Percentiles rank a stretch among this genome's conserved stretches.
These are phyloP conservation scores for Syzygium syzygioides DNA, from an alignment of 441 rosid species.

Conservation along the genomic window DNA sequence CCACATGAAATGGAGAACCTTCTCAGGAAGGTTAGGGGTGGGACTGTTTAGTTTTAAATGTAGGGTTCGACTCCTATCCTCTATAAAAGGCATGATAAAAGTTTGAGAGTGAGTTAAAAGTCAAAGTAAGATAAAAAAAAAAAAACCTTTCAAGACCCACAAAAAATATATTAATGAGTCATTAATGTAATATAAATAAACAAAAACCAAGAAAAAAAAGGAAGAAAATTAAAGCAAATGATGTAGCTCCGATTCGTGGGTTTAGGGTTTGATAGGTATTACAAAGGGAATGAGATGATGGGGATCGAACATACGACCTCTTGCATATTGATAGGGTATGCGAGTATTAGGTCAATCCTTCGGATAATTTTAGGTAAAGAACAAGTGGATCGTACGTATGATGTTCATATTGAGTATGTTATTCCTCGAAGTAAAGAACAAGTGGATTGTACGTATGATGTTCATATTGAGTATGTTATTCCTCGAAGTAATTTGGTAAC, in stretches of 20 bases:
- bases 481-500: too few species aligned
- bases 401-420: too few species aligned
- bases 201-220: too few species aligned
- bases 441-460: not conserved
- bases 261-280: not conserved
- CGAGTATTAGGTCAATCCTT: not conserved
- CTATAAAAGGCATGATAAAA: too few species aligned
- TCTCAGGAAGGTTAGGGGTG: too few species aligned
- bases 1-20: too few species aligned
- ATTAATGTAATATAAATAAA: not conserved
- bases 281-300: too few species aligned
- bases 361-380: not conserved
- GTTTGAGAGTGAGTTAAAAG: rapidly evolving
- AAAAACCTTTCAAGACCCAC: too few species aligned
- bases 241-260: not conserved
- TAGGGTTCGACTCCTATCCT: rapidly evolving
- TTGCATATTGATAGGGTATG: not conserved
- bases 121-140: too few species aligned
- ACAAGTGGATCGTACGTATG: not conserved
- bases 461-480: too few species aligned
- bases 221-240: not conserved
- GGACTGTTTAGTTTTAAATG: rapidly evolving
- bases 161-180: not conserved
- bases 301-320: not conserved
- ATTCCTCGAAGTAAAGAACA: too few species aligned